phyloP scores from a whole-genome alignment of 495 filamentous ascomycete genomes.

The Xylaria bambusicola region DNA sequence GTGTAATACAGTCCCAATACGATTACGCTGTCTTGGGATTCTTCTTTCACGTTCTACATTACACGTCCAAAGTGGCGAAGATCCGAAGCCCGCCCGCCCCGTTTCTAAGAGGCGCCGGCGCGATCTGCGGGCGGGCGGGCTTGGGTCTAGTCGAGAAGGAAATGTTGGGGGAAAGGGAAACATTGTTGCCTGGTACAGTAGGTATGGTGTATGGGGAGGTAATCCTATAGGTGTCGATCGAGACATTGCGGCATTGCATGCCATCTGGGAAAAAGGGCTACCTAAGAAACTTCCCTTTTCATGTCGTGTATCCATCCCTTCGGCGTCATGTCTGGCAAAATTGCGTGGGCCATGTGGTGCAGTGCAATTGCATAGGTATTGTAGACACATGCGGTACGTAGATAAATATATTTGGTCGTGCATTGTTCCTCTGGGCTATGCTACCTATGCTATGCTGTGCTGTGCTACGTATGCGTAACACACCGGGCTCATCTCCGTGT shows the following conservation, averaged over 20 bases:
- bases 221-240: conserved; percentile 1
- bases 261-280: no score
- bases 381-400: no score
- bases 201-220: background rate
- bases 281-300: no score
- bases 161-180: conserved; percentile 2
- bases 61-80: background rate
- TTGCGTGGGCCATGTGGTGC: background rate
- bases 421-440: no score
- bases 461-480: background rate
- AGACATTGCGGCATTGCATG: no score
- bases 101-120: no score
- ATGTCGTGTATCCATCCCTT: background rate
- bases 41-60: no score
- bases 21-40: conserved; percentile 2
- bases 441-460: background rate
- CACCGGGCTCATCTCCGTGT: background rate
- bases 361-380: no score
- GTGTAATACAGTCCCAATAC: no score
- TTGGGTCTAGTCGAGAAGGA: no score
- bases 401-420: no score
- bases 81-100: background rate
- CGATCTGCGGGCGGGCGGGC: conserved; percentile 3
- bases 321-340: background rate
- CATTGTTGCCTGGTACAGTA: no score